Conservation (phyloP, 1,284 basidiomycete species). For the Moesziomyces parantarcticus region DNA sequence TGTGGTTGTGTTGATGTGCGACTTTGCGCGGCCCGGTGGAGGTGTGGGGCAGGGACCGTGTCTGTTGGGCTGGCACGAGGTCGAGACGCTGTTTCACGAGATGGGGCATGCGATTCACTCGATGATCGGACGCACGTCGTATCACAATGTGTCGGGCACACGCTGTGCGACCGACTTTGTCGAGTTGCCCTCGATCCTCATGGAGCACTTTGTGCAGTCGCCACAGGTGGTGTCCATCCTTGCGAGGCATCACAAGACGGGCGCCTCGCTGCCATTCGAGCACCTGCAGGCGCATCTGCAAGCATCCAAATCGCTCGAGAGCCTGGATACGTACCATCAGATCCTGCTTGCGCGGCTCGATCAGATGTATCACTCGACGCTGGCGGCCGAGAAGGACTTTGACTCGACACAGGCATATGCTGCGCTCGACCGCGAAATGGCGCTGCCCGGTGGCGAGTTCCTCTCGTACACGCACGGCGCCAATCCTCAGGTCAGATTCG, state of each 20-base stretch:
- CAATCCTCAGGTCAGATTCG: constrained; percentile 88
- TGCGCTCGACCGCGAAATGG: constrained; percentile 37
- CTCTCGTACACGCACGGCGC: constrained; percentile 30
- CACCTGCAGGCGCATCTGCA: constrained; percentile 68
- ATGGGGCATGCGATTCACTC: constrained; percentile 99
- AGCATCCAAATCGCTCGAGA: constrained; percentile 48
- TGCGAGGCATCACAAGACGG: constrained; percentile 73
- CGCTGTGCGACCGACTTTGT: constrained; percentile 99
- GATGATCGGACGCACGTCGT: constrained; percentile 98
- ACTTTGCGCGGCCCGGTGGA: constrained; percentile 79
- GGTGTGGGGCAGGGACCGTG: constrained; percentile 76
- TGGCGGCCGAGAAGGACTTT: constrained; percentile 68
- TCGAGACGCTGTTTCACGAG: constrained; percentile 95
- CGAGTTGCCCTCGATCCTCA: constrained; percentile 95
- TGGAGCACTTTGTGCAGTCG: constrained; percentile 94
- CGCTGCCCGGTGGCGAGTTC: constrained; percentile 22
- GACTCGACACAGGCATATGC: constrained; percentile 75
- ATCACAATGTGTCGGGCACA: constrained; percentile 96
- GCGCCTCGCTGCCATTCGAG: constrained; percentile 78
- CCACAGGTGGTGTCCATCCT: constrained; percentile 85
- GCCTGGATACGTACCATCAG: constrained; percentile 85
- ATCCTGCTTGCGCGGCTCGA: constrained; percentile 90
- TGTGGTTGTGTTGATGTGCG: constrained; percentile 88
- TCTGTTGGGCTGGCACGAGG: constrained; percentile 89
- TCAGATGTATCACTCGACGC: constrained; percentile 85